Conservation (phyloP, 78 protist genomes). For the Bodo saltans region DNA sequence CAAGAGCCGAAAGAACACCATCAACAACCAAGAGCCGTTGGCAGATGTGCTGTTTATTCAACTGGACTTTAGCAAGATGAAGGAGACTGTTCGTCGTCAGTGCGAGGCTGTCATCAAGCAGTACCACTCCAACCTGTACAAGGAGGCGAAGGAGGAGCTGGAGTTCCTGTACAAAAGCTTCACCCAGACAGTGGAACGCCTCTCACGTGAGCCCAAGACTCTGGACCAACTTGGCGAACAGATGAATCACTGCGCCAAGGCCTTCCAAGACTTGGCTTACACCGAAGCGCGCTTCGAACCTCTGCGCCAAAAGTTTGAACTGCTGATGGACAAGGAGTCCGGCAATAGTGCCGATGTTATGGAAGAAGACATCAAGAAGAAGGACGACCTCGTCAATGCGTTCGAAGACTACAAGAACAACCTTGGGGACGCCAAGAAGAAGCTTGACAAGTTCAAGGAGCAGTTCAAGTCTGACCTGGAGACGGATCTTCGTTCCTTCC, state of each 20-base stretch:
- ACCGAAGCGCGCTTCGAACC: constrained; percentile 57
- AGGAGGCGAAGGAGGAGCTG: constrained; percentile 38
- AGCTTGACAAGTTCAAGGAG: constrained; percentile 26
- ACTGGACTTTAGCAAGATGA: constrained; percentile 58
- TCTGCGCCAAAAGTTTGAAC: constrained; percentile 37
- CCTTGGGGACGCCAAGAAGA: constrained; percentile 6
- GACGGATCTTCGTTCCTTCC: constrained; percentile 19
- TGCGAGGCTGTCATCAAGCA: constrained; percentile 57
- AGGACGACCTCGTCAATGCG: constrained; percentile 19
- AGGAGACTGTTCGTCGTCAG: constrained; percentile 48
- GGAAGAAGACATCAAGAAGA: constrained; percentile 27
- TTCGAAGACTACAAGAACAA: not conserved
- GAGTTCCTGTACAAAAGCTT: constrained; percentile 32
- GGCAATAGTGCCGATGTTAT: too few species aligned
- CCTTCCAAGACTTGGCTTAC: not conserved
- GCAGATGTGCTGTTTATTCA: constrained; percentile 45
- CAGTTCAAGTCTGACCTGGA: constrained; percentile 44
- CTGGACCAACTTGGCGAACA: constrained; percentile 47
- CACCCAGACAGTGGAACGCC: not conserved
- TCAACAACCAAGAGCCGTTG: constrained; percentile 46
- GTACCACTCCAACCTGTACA: constrained; percentile 45
- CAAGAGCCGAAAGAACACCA: constrained; percentile 7
- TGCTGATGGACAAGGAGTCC: constrained; percentile 42
- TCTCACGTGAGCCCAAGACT: constrained; percentile 37
- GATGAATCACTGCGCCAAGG: not conserved